Evolutionary conservation across 805 yeast genomes (phyloP), one percentile per base, ranked within the genome.

Genomic region (Ogataea angusta): DNA sequence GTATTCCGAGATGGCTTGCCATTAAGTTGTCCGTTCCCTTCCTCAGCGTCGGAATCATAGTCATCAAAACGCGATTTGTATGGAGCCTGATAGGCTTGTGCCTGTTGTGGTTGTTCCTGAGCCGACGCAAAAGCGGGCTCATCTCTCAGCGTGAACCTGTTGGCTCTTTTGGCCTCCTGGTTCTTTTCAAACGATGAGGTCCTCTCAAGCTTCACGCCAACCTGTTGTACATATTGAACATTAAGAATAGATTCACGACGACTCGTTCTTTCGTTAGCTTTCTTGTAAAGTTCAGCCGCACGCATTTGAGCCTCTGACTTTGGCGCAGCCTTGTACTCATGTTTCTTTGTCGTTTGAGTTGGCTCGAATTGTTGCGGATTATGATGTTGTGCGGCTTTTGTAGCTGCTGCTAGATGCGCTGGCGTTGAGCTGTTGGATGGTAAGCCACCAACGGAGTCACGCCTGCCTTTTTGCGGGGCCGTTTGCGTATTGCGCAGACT

Each of bases 11-110:
- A 36, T 12, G 56, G 53, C 34, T 43, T 46, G 17, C 17, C 29
- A 21, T 49, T 52, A 46, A 42, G 18, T 10, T 17, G n/a, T 18
- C 15, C 25, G 18, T 10, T 62, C 5, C 17, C 13, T n/a, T 36
- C 31, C 16, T 43, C 48, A 18, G 26, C 10, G 12, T 72, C 78
- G 10, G 82, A 80, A 52, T 80, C 85, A 3, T 85, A 78, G 54
- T 82, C 88, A 5, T 67, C 68, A 46, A 80, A 73, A 50, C 86
- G 68, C 1, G 87, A 80, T 42, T 64, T 72, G 59, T 69, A 74
- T 5, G 48, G 22, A 39, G 44, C 14, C 35, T 17, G 51, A 9
- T 15, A n/a, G 3, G 33, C 25, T 17, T 24, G 24, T 27, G 37
- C 28, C 16, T 24, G 24, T 30, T 43, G 40, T 26, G 28, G 46